Evolutionary conservation across 2,329 filamentous ascomycete genomes (phyloP), one percentile per base, ranked within the genome.

Genomic region (Blastomyces silverae): DNA sequence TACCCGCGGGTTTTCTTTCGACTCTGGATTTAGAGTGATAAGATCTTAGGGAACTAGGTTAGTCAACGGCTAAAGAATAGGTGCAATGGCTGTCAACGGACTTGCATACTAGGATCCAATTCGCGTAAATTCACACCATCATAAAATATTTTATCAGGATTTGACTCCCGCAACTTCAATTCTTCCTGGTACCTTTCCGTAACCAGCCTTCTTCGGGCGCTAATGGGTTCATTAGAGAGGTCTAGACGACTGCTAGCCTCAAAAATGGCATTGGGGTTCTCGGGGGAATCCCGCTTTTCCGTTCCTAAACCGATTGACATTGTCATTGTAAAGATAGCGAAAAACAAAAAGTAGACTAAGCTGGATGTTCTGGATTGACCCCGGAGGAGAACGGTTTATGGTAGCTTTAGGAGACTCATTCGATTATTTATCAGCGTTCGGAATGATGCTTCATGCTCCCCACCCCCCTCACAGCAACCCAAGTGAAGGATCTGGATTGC

Each of bases 81-180:
- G 5, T 25, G 15, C 20, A 55, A 28, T 28, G 20, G 20, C 20
- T 57, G 34, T 20, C 37, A 42, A 37, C n/a, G n/a, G 39, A 42
- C 8, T 42, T 37, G 20, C 48, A 31, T 63, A 63, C 61, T 39
- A 37, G 48, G 48, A 34, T 63, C 61, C 25, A 63, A 46, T 52
- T 44, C 44, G 10, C 52, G 17, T 39, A 63, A 44, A 44, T 57
- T 28, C 5, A 17, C 61, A n/a, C 61, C 61, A 63, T 56, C 61
- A 22, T 57, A 63, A 37, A 63, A 63, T 22, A 39, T 28, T 52
- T 52, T 53, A 31, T 63, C 61, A 7, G 50, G 61, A 10, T 5
- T 53, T 17, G 46, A 10, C 46, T 63, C 61, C 11, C 61, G 61
- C 20, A 44, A 34, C 48, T 63, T 63, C 48, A 63, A 57, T 57